phyloP scores from a whole-genome alignment of 805 yeast species.

The Lipomyces sp. region DNA sequence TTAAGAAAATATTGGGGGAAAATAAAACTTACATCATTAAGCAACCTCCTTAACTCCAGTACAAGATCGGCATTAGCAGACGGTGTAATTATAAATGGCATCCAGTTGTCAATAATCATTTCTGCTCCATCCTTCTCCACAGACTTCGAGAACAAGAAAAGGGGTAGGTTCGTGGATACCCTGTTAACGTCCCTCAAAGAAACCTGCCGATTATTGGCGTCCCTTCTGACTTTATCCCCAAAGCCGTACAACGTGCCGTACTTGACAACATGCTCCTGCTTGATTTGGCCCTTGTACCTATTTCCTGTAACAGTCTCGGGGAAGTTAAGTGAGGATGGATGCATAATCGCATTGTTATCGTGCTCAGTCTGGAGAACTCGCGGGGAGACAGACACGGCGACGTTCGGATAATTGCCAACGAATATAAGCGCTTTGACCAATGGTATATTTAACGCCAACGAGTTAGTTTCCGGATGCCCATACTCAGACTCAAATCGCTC shows the following conservation, averaged over 20 bases:
- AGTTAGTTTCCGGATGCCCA: slow-evolving; percentile 26
- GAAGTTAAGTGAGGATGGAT: slow-evolving; percentile 28
- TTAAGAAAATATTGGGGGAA: not conserved
- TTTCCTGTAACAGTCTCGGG: slow-evolving; percentile 18
- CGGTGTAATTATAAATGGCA: slow-evolving; percentile 20
- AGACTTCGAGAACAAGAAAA: slow-evolving; percentile 17
- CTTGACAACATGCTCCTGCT: not conserved
- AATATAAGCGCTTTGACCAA: slow-evolving; percentile 24
- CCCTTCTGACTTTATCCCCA: slow-evolving; percentile 29
- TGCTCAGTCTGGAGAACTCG: slow-evolving; percentile 24
- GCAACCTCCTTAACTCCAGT: not conserved
- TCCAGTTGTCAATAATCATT: slow-evolving; percentile 28
- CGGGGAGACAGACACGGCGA: slow-evolving; percentile 14
- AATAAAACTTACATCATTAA: slow-evolving; percentile 2
- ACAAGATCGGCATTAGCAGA: not conserved
- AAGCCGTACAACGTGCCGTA: slow-evolving; percentile 28
- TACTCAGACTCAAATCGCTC: slow-evolving; percentile 24
- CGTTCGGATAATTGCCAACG: slow-evolving; percentile 32
- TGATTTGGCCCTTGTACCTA: slow-evolving; percentile 20
- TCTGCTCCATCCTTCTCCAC: slow-evolving; percentile 4
- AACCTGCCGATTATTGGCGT: slow-evolving; percentile 25
- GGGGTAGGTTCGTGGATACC: slow-evolving; percentile 9
- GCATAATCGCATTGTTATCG: slow-evolving; percentile 28
- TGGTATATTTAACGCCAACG: slow-evolving; percentile 20
- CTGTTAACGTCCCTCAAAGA: slow-evolving; percentile 15